Evolutionary conservation across 345 rosid species (phyloP).

Genomic region (Melaleuca quinquenervia): DNA sequence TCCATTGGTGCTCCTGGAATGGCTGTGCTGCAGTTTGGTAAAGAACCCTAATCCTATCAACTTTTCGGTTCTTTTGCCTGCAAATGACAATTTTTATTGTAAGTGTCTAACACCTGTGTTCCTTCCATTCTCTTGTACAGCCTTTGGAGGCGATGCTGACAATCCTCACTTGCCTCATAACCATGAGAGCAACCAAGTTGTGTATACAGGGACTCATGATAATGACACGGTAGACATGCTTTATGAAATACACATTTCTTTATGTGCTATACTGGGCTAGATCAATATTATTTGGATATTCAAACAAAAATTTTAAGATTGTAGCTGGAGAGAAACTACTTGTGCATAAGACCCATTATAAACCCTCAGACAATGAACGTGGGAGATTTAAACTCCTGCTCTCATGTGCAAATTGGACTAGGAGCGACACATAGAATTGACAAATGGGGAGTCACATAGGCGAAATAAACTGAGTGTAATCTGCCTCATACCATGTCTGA

Average conservation of each 20-base stretch:
- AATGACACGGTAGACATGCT: conserved; percentile 65
- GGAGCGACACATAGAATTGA: background rate
- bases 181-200: conserved; percentile 84
- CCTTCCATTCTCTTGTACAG: conserved; percentile 24
- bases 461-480: background rate
- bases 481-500: background rate
- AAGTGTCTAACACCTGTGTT: background rate
- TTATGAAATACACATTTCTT: background rate
- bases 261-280: background rate
- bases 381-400: background rate
- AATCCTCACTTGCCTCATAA: conserved; percentile 96
- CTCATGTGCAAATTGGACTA: background rate
- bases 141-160: conserved; percentile 67
- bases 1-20: conserved; percentile 96
- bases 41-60: background rate
- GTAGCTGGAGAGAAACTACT: background rate
- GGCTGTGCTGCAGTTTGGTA: conserved; percentile 99
- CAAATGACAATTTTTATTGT: background rate
- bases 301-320: background rate
- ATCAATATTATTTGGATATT: background rate
- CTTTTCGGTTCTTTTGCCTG: background rate
- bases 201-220: conserved; percentile 97
- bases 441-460: background rate
- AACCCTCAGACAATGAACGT: background rate
- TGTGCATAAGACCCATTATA: background rate